phyloP scores from a whole-genome alignment of 495 filamentous ascomycete genomes.

The Poronia punctata region DNA sequence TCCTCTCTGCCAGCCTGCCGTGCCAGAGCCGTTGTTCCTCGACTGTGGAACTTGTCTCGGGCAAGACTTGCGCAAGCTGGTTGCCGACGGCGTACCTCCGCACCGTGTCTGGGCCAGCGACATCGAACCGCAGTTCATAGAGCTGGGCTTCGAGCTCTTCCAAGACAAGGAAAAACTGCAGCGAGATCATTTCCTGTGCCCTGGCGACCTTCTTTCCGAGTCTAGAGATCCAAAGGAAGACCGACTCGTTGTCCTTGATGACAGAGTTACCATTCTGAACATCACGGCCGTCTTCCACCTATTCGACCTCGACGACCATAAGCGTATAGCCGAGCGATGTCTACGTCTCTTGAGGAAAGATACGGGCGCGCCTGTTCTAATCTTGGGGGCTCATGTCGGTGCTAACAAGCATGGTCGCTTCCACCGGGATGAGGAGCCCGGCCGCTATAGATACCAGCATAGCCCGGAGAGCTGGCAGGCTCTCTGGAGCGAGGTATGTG shows the following conservation, averaged over 20 bases:
- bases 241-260: slow-evolving; percentile 7
- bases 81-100: slow-evolving; percentile 36
- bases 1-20: slow-evolving; percentile 14
- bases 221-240: slow-evolving; percentile 9
- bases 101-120: slow-evolving; percentile 43
- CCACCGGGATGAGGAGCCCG: background rate
- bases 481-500: slow-evolving; percentile 16
- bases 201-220: slow-evolving; percentile 13
- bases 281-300: slow-evolving; percentile 19
- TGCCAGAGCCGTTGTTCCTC: slow-evolving; percentile 27
- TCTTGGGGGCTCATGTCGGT: slow-evolving; percentile 23
- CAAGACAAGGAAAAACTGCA: slow-evolving; percentile 29
- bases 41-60: slow-evolving; percentile 47
- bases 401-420: slow-evolving; percentile 2
- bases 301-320: slow-evolving; percentile 19
- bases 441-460: slow-evolving; percentile 9
- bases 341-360: slow-evolving; percentile 23
- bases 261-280: slow-evolving; percentile 19
- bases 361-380: slow-evolving; percentile 12
- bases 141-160: slow-evolving; percentile 41
- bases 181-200: slow-evolving; percentile 34
- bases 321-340: slow-evolving; percentile 13
- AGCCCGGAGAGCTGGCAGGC: slow-evolving; percentile 13
- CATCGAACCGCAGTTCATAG: slow-evolving; percentile 40
- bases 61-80: slow-evolving; percentile 44